phyloP scores from a whole-genome alignment of 2,329 filamentous ascomycete species.

The Alternaria postmessia region DNA sequence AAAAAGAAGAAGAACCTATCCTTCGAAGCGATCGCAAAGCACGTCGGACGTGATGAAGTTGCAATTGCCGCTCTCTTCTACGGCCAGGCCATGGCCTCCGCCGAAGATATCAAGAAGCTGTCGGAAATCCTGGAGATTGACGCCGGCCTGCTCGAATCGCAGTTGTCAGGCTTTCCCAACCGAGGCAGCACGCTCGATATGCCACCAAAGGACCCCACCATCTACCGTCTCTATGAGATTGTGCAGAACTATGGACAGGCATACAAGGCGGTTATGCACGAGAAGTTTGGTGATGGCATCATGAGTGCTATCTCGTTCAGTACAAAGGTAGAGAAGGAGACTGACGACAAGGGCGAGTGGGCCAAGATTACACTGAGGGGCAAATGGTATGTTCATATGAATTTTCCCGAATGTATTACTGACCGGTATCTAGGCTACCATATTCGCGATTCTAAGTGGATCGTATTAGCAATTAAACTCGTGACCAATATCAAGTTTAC shows the following conservation, averaged over 20 bases:
- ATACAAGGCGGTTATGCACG: slow-evolving; percentile 93
- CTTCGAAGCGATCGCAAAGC: slow-evolving; percentile 79
- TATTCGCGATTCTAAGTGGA: slow-evolving; percentile 56
- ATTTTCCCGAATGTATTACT: slow-evolving; percentile 6
- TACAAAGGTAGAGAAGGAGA: slow-evolving; percentile 93
- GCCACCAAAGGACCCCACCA: slow-evolving; percentile 84
- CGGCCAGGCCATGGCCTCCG: slow-evolving; percentile 78
- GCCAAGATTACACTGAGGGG: slow-evolving; percentile 83
- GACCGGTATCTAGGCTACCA: slow-evolving; percentile 52
- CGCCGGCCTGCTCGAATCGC: slow-evolving; percentile 63
- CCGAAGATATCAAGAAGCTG: slow-evolving; percentile 74
- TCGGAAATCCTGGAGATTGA: slow-evolving; percentile 70
- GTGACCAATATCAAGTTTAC: neutral
- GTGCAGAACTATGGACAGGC: slow-evolving; percentile 97
- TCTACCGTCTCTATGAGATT: slow-evolving; percentile 92
- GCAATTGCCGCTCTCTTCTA: slow-evolving; percentile 91
- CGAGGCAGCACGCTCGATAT: slow-evolving; percentile 80
- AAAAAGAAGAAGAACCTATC: slow-evolving; percentile 78
- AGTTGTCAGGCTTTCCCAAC: slow-evolving; percentile 79
- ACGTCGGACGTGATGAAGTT: slow-evolving; percentile 81
- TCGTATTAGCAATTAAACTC: neutral
- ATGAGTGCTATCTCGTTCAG: slow-evolving; percentile 96
- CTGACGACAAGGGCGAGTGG: slow-evolving; percentile 84
- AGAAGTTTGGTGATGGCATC: slow-evolving; percentile 83
- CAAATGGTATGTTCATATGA: slow-evolving; percentile 71